A percentile compares a stretch with the other conserved stretches of the same genome.
Evolutionary conservation across 2,329 filamentous ascomycete genomes (phyloP).

Genomic region (Hortaea sp.): DNA sequence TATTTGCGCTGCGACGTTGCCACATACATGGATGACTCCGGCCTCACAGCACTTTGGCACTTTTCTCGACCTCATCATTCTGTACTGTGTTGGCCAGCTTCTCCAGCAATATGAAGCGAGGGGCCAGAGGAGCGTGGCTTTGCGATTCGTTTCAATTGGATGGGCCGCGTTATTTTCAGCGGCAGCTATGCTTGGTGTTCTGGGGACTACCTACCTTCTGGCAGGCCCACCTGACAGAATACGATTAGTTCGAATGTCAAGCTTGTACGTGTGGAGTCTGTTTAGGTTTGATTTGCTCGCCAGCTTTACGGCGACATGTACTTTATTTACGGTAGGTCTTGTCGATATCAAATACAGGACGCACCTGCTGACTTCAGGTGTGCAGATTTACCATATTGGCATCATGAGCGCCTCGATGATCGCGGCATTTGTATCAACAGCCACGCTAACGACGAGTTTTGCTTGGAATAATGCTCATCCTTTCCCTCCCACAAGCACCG

Average conservation of each 20-base stretch:
- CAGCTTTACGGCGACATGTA: conserved; percentile 17
- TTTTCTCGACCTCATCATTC: conserved; percentile 32
- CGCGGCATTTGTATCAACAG: conserved; percentile 27
- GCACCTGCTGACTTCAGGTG: too few relatives aligned
- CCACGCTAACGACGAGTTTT: conserved; percentile 22
- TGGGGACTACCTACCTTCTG: conserved; percentile 25
- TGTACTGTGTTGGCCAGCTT: conserved; percentile 24
- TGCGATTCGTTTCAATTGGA: conserved; percentile 15
- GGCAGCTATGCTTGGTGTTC: conserved; percentile 27
- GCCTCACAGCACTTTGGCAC: conserved; percentile 29
- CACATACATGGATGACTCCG: conserved; percentile 26
- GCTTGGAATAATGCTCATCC: conserved; percentile 24
- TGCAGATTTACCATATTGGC: conserved; percentile 32
- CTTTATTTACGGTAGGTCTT: conserved; percentile 19
- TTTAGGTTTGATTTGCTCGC: conserved; percentile 18
- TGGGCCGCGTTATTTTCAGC: conserved; percentile 26
- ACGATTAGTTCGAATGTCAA: conserved; percentile 29
- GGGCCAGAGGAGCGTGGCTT: conserved; percentile 4
- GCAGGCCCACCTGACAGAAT: conserved; percentile 26
- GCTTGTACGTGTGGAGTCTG: conserved; percentile 28
- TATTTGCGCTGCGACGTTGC: conserved; percentile 36
- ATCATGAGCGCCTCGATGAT: conserved; percentile 30
- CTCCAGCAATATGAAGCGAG: conserved; percentile 10
- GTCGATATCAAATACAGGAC: too few relatives aligned
- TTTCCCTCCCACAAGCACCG: conserved; percentile 17